phyloP scores from a whole-genome alignment of 139 green algal species.

The Edaphochlamys debaryana region DNA sequence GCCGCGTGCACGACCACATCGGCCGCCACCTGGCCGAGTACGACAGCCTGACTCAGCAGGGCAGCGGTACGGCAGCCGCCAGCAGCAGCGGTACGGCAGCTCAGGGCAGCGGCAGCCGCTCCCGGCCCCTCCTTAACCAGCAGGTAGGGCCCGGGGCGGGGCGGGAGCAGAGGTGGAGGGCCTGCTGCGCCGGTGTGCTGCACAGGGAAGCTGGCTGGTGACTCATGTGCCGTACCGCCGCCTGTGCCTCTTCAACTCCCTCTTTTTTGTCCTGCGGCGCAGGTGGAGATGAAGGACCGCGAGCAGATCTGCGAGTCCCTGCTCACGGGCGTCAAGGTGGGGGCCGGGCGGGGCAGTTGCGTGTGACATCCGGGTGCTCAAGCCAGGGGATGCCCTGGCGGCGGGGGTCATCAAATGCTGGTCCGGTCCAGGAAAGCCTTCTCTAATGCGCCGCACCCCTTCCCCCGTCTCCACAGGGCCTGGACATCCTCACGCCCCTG shows the following conservation, averaged over 20 bases:
- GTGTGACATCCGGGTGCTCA: too few species aligned
- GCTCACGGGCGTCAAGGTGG: slow-evolving; percentile 78
- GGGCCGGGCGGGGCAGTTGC: neutral
- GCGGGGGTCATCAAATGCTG: too few species aligned
- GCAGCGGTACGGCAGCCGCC: neutral
- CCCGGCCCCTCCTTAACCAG: slow-evolving; percentile 73
- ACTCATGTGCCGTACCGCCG: too few species aligned
- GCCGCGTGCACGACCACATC: slow-evolving; percentile 71
- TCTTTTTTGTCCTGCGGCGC: too few species aligned
- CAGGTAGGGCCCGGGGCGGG: slow-evolving; percentile 8
- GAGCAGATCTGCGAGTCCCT: slow-evolving; percentile 83
- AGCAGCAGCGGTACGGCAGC: neutral
- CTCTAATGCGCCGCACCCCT: too few species aligned
- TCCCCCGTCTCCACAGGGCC: too few species aligned
- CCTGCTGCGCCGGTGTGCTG: too few species aligned
- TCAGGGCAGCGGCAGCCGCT: neutral
- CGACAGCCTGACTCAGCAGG: neutral
- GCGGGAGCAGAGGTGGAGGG: neutral
- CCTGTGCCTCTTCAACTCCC: too few species aligned
- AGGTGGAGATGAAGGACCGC: slow-evolving; percentile 75
- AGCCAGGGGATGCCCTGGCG: too few species aligned
- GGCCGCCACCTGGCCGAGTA: slow-evolving; percentile 35
- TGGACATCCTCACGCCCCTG: slow-evolving; percentile 88
- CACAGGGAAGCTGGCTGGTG: too few species aligned
- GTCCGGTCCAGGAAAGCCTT: too few species aligned